phyloP scores from a whole-genome alignment of 257 asterid genomes.

The Cinchona pubescens region DNA sequence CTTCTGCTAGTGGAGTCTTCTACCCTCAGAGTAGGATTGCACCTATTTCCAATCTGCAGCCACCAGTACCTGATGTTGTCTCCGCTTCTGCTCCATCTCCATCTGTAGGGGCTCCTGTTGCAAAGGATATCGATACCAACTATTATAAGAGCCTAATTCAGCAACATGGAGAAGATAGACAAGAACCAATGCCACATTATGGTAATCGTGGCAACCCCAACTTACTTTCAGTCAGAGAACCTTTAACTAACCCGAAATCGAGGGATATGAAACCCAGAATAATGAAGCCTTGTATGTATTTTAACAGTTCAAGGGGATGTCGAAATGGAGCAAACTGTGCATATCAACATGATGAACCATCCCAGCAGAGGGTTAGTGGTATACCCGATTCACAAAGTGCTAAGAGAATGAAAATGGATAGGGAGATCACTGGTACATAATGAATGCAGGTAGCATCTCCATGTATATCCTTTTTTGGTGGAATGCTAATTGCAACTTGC shows the following conservation, averaged over 20 bases:
- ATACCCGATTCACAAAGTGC: slow-evolving; percentile 42
- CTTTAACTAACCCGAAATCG: slow-evolving; percentile 18
- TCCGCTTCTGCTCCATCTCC: slow-evolving; percentile 39
- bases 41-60: slow-evolving; percentile 31
- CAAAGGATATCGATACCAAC: slow-evolving; percentile 68
- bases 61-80: slow-evolving; percentile 30
- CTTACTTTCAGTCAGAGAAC: slow-evolving; percentile 28
- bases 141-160: slow-evolving; percentile 83
- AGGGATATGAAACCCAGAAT: slow-evolving; percentile 47
- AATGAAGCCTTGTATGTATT: slow-evolving; percentile 54
- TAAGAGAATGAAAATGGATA: slow-evolving; percentile 56
- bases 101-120: slow-evolving; percentile 26
- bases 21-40: slow-evolving; percentile 43
- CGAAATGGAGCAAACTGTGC: slow-evolving; percentile 56
- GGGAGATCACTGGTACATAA: slow-evolving; percentile 48
- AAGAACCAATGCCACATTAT: slow-evolving; percentile 41
- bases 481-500: slow-evolving; percentile 9
- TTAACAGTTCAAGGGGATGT: slow-evolving; percentile 59
- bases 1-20: slow-evolving; percentile 31
- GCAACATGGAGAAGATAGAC: slow-evolving; percentile 86
- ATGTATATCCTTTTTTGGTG: slow-evolving; percentile 24
- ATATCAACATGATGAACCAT: slow-evolving; percentile 41
- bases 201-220: slow-evolving; percentile 32
- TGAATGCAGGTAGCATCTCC: slow-evolving; percentile 21
- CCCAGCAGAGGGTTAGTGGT: slow-evolving; percentile 32